phyloP scores from a whole-genome alignment of 306 rosid genomes.

The Heteromeles arbutifolia region DNA sequence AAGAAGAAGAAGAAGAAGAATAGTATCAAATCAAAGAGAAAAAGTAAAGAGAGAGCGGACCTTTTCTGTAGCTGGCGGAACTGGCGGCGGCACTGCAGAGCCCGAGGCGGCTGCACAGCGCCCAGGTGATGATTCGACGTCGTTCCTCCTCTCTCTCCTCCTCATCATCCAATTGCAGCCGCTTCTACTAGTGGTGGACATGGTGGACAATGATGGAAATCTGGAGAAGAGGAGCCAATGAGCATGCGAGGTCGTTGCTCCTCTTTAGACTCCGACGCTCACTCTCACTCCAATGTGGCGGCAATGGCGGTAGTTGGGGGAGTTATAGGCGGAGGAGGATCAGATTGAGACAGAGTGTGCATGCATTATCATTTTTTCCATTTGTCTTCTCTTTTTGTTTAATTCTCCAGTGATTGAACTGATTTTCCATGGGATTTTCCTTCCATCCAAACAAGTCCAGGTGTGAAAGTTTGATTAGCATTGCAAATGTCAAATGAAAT shows the following conservation, averaged over 20 bases:
- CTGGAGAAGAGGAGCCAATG: not conserved
- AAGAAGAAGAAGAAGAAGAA: not conserved
- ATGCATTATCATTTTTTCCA: not conserved
- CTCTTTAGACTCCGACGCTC: not conserved
- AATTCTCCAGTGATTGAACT: no score
- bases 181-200: not conserved
- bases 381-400: not conserved
- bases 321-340: not conserved
- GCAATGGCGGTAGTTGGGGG: not conserved
- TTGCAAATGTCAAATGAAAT: no score
- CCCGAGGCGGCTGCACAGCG: slow-evolving; percentile 5
- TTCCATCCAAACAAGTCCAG: no score
- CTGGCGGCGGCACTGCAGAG: not conserved
- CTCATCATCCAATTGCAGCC: not conserved
- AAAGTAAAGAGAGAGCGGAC: not conserved
- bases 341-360: not conserved
- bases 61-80: slow-evolving; percentile 17
- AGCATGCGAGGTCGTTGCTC: not conserved
- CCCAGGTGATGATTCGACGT: not conserved
- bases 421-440: no score
- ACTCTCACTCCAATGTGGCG: not conserved
- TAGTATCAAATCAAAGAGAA: not conserved
- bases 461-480: no score
- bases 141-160: not conserved
- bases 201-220: not conserved